Evolutionary conservation across 768 basidiomycete genomes (phyloP).

Genomic region (Dioszegia hungarica): DNA sequence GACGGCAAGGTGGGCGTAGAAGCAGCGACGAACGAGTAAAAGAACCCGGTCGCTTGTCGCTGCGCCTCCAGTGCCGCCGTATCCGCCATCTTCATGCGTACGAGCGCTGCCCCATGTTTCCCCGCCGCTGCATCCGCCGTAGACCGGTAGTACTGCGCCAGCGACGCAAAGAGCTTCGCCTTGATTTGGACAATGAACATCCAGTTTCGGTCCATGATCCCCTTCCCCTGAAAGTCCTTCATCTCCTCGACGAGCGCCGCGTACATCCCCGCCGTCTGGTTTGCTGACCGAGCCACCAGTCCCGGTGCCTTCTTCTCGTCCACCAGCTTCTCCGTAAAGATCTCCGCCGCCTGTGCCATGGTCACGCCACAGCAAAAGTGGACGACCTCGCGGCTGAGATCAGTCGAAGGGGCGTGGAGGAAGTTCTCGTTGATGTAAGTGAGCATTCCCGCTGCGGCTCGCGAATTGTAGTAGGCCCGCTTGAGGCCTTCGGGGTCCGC

Average conservation of each 20-base stretch:
- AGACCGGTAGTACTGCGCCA: constrained; percentile 81
- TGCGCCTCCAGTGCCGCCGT: constrained; percentile 75
- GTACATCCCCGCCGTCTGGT: constrained; percentile 78
- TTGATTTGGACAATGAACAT: constrained; percentile 77
- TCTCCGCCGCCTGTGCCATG: constrained; percentile 88
- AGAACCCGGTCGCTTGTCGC: constrained; percentile 64
- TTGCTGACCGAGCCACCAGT: constrained; percentile 75
- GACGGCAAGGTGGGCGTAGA: constrained; percentile 68
- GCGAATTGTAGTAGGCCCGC: constrained; percentile 85
- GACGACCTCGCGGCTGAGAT: constrained; percentile 87
- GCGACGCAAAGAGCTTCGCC: constrained; percentile 77
- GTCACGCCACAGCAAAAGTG: constrained; percentile 85
- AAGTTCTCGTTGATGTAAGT: constrained; percentile 99
- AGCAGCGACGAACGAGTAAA: constrained; percentile 58
- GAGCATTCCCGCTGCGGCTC: constrained; percentile 89
- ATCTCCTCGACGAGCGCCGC: constrained; percentile 77
- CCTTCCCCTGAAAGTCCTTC: constrained; percentile 94
- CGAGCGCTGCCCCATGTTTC: constrained; percentile 82
- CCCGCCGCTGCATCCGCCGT: constrained; percentile 68
- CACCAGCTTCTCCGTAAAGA: constrained; percentile 91
- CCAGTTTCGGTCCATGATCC: constrained; percentile 93
- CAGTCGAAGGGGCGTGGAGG: constrained; percentile 91
- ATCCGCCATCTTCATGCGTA: constrained; percentile 72
- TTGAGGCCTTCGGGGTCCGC: constrained; percentile 83
- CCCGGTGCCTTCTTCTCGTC: constrained; percentile 75